phyloP scores from a whole-genome alignment of 1,284 basidiomycete species.

The Salmacisia buchloeana region DNA sequence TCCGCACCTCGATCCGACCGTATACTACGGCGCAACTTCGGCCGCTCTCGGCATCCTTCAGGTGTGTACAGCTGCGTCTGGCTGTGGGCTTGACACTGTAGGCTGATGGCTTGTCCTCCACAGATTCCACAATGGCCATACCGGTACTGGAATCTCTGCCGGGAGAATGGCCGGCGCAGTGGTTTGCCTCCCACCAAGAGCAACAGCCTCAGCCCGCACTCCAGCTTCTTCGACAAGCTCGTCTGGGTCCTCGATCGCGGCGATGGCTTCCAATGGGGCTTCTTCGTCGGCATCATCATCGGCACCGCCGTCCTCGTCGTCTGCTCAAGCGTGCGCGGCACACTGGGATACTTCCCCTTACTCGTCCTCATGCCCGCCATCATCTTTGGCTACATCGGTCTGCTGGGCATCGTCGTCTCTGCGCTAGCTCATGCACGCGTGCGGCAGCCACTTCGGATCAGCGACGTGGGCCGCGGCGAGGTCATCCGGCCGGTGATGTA shows the following conservation, averaged over 20 bases:
- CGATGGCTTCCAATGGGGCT: conserved; percentile 6
- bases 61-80: neutral
- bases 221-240: neutral
- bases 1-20: neutral
- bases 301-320: neutral
- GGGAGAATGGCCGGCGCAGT: neutral
- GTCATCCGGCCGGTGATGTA: conserved; percentile 1
- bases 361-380: neutral
- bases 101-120: neutral
- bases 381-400: conserved; percentile 7
- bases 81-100: neutral
- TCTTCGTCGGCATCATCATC: neutral
- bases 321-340: neutral
- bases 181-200: neutral
- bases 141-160: neutral
- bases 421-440: neutral
- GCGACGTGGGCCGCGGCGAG: neutral
- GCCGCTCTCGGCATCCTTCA: neutral
- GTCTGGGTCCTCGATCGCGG: neutral
- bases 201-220: neutral
- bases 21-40: neutral
- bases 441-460: neutral
- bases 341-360: neutral
- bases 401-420: neutral
- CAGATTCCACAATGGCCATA: neutral